Conservation (phyloP, 257 asterid genomes). For the Solanum tarijense region DNA sequence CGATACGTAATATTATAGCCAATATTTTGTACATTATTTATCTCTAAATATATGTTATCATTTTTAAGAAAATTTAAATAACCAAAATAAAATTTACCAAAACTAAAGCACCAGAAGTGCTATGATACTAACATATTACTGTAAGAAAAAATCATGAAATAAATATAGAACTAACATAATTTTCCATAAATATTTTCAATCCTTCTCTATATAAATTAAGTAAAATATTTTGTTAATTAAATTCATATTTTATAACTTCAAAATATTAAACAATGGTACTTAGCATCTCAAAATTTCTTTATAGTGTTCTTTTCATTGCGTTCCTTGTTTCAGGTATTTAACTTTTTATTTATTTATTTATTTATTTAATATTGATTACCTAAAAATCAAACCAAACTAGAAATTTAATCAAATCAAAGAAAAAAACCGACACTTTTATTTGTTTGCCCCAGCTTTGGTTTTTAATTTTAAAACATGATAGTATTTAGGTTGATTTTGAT, state of each 20-base stretch:
- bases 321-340: neutral
- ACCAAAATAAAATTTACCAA: no score
- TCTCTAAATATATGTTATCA: neutral
- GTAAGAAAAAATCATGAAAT: neutral
- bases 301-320: neutral
- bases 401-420: neutral
- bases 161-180: neutral
- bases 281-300: neutral
- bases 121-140: neutral
- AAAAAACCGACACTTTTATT: neutral
- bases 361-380: neutral
- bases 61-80: no score
- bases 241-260: neutral
- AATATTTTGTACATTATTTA: neutral
- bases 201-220: neutral
- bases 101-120: neutral
- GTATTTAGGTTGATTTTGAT: neutral
- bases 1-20: neutral
- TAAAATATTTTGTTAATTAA: neutral
- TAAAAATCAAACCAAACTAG: neutral
- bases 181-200: neutral
- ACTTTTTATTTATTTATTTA: neutral
- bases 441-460: neutral
- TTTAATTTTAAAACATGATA: neutral
- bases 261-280: neutral